These are phyloP conservation scores for Fusarium austroafricanum DNA, from an alignment of 2,329 filamentous ascomycete species.

Conservation along the genomic window DNA sequence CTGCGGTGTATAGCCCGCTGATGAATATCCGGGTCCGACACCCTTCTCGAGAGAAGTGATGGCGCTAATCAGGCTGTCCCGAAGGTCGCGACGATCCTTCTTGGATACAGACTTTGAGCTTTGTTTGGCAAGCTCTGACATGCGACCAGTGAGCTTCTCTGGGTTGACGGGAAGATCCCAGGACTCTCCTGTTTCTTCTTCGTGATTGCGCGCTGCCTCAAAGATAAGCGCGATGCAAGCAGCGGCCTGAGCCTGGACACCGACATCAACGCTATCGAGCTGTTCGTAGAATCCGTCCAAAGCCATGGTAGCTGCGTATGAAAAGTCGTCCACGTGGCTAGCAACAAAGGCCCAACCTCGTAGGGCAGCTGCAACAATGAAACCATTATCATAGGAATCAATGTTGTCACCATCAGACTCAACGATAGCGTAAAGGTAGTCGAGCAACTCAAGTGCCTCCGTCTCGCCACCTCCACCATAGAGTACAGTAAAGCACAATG, in stretches of 20 bases:
- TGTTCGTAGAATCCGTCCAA: constrained; percentile 88
- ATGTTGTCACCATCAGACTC: constrained; percentile 81
- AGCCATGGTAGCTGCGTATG: constrained; percentile 75
- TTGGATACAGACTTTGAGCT: constrained; percentile 64
- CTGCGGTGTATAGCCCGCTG: constrained; percentile 55
- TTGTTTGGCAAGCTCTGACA: constrained; percentile 60
- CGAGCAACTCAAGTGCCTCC: constrained; percentile 77
- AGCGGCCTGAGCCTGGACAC: constrained; percentile 81
- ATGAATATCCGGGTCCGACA: constrained; percentile 66
- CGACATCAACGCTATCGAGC: constrained; percentile 77
- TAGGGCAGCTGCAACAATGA: constrained; percentile 79
- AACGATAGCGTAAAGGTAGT: constrained; percentile 80
- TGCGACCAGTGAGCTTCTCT: constrained; percentile 59
- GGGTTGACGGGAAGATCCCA: constrained; percentile 64
- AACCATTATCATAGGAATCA: constrained; percentile 75
- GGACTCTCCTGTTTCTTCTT: constrained; percentile 61
- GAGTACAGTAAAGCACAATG: constrained; percentile 76
- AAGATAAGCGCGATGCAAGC: constrained; percentile 86
- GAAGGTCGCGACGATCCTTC: constrained; percentile 60
- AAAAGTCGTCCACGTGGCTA: constrained; percentile 79
- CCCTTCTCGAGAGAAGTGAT: constrained; percentile 66
- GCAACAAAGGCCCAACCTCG: constrained; percentile 84
- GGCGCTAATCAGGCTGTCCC: constrained; percentile 62
- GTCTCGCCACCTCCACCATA: constrained; percentile 79
- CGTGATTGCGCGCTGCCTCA: constrained; percentile 70